Evolutionary conservation across 352 stramenopile species (phyloP).

Genomic region (Achlya hypogyna): DNA sequence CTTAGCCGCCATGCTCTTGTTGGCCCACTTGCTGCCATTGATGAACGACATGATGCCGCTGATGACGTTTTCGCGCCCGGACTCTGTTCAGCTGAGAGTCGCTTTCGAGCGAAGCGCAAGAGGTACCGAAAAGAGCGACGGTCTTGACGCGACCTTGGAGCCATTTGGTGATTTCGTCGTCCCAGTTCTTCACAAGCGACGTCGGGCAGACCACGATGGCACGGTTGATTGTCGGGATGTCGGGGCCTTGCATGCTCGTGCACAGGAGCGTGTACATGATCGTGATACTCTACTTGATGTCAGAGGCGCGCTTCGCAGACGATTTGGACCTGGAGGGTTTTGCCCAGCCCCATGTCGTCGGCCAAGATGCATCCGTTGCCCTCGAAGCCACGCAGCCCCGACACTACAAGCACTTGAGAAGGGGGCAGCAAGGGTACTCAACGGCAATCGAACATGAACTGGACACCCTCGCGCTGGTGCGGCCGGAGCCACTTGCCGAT

Average conservation of each 20-base stretch:
- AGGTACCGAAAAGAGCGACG: slow-evolving; percentile 42
- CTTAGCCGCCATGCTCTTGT: slow-evolving; percentile 31
- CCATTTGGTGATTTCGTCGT: slow-evolving; percentile 86
- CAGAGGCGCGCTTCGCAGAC: neutral
- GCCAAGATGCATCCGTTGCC: slow-evolving; percentile 80
- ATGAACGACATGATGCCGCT: slow-evolving; percentile 79
- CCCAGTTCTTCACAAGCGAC: slow-evolving; percentile 84
- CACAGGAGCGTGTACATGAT: slow-evolving; percentile 79
- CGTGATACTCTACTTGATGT: slow-evolving; percentile 52
- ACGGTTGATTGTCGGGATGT: slow-evolving; percentile 53
- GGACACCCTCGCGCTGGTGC: slow-evolving; percentile 93
- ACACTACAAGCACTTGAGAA: slow-evolving; percentile 22
- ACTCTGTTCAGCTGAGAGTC: slow-evolving; percentile 28
- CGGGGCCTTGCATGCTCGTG: slow-evolving; percentile 44
- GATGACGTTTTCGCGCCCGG: slow-evolving; percentile 70
- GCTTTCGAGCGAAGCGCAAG: neutral
- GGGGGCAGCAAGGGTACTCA: slow-evolving; percentile 22
- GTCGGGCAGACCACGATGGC: slow-evolving; percentile 78
- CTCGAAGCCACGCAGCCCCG: slow-evolving; percentile 60
- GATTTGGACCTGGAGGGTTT: slow-evolving; percentile 43
- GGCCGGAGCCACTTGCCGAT: slow-evolving; percentile 92
- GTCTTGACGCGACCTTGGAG: slow-evolving; percentile 76
- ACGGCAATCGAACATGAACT: slow-evolving; percentile 97
- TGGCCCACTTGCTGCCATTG: slow-evolving; percentile 56
- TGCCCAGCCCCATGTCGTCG: slow-evolving; percentile 83